A percentile compares a stretch with the other conserved stretches of the same genome.
These are phyloP conservation scores for Kondoa subrosea DNA, from an alignment of 768 basidiomycete species.

Conservation along the genomic window DNA sequence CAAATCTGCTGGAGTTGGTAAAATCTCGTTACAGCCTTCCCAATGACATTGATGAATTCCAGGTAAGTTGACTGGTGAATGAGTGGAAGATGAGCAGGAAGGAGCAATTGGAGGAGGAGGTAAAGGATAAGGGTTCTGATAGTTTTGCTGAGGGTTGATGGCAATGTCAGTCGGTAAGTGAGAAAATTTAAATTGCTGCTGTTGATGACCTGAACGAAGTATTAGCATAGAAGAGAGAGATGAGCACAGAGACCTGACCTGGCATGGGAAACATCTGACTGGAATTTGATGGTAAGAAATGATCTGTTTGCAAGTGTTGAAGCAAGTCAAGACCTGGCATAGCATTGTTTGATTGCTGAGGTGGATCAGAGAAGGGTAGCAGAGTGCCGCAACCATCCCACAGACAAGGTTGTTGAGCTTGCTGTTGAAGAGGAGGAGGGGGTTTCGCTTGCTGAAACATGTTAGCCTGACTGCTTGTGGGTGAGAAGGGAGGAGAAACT, in stretches of 20 bases:
- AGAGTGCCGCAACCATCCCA: background rate
- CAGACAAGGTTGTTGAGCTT: background rate
- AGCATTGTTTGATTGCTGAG: background rate
- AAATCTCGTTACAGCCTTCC: background rate
- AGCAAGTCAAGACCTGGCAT: background rate
- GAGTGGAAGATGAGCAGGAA: background rate
- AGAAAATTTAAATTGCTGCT: background rate
- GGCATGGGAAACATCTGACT: background rate
- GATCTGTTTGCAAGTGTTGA: background rate
- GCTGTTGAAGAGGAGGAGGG: background rate
- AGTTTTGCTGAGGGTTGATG: background rate
- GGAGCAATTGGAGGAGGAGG: background rate
- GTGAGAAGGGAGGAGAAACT: background rate
- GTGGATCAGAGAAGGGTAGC: background rate
- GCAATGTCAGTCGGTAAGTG: background rate
- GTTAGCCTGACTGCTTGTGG: too few relatives aligned
- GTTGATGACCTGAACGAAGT: too few relatives aligned
- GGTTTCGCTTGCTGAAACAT: background rate
- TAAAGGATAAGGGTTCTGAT: background rate
- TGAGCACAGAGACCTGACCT: background rate
- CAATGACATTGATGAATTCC: background rate
- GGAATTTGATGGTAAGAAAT: background rate
- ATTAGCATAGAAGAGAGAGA: background rate
- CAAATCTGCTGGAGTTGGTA: background rate
- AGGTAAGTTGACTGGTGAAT: background rate